Evolutionary conservation across 352 stramenopile genomes (phyloP).

Genomic region (Pythium phragmitis): DNA sequence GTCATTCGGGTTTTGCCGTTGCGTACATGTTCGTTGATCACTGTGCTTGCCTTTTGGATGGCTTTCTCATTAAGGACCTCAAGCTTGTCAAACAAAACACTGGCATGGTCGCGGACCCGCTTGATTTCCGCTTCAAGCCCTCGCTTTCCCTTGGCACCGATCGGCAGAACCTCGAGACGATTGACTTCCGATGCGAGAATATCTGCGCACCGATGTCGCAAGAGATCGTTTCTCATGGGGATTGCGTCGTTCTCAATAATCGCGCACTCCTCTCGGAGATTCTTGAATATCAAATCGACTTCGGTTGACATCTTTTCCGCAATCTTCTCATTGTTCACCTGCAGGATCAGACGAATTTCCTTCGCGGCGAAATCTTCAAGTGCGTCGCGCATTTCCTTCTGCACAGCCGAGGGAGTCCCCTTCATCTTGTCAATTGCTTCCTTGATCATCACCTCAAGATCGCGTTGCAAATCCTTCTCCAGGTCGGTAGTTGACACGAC

Average conservation of each 20-base stretch:
- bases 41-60: constrained; percentile 53
- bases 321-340: constrained; percentile 74
- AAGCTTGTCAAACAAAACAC: constrained; percentile 69
- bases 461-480: constrained; percentile 49
- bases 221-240: constrained; percentile 53
- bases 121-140: constrained; percentile 51
- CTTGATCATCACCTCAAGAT: constrained; percentile 56
- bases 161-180: constrained; percentile 50
- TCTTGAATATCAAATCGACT: constrained; percentile 54
- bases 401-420: constrained; percentile 43
- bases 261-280: constrained; percentile 51
- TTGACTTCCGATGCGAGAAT: constrained; percentile 46
- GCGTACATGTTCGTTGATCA: constrained; percentile 51
- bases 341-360: constrained; percentile 68
- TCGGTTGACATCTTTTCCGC: constrained; percentile 43
- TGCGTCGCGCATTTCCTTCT: constrained; percentile 60
- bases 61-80: constrained; percentile 73
- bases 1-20: constrained; percentile 61
- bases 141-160: constrained; percentile 43
- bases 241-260: constrained; percentile 58
- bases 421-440: constrained; percentile 55
- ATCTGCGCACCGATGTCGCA: constrained; percentile 51
- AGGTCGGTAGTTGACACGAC: constrained; percentile 56
- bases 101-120: constrained; percentile 59
- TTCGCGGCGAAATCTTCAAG: constrained; percentile 55